Evolutionary conservation across 768 basidiomycete species (phyloP), one percentile per base, ranked within the genome.

Genomic region (Serendipita sp.): DNA sequence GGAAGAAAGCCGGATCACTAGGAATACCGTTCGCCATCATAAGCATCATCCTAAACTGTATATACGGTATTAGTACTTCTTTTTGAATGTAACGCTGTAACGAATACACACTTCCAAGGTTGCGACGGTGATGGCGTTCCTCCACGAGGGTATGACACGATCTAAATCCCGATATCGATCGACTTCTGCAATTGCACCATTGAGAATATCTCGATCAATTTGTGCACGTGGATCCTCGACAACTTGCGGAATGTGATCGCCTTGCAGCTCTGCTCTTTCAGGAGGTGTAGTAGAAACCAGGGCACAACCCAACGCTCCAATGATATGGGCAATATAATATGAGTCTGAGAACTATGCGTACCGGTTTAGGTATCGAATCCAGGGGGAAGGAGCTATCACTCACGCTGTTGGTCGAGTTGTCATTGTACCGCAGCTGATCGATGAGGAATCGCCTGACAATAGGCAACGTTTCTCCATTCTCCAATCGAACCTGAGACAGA

Each of bases 121-220:
- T 29, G 96, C 91, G 58, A 88, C 81, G 0, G 96, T 94, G 31
- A 98, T 87, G 37, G 91, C 83, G 71, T 99, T 99, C 69, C 95
- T 92, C 55, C 85, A 84, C 1, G 94, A 95, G 6, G 96, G 92
- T 64, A 97, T 93, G 15, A 98, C 78, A 63, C 93, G 80, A 73
- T 99, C 96, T 85, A 96, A 91, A 70, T 85, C 90, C 64, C 91
- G 85, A 75, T 94, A 95, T 48, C 95, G 82, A 69, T 92, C 89
- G 36, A 97, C 82, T 71, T 95, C 91, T 18, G 84, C 79, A 50
- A 86, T 72, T 1, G 87, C 88, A 68, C 86, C 83, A 68, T 85
- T 84, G 58, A 94, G 72, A 10, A 94, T 77, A 43, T 81, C 80
- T 31, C 76, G 76, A 34, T 60, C 34, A 34, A 60, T 60, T 33